phyloP scores from a whole-genome alignment of 228 moss, liverwort and hornwort species.

The Sphagnum magellanicum region DNA sequence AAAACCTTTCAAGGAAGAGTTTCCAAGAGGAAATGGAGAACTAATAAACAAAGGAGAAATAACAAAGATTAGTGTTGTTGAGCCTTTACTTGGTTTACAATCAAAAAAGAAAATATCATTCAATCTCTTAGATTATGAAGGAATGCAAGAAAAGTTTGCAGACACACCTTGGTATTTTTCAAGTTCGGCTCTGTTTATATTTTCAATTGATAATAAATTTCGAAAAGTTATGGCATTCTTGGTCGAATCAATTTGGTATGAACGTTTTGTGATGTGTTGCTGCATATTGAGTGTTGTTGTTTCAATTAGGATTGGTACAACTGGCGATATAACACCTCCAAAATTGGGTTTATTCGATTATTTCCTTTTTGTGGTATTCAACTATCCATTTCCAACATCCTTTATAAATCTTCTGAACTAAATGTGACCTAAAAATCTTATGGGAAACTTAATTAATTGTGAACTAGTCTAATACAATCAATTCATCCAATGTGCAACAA shows the following conservation, averaged over 20 bases:
- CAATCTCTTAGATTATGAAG: conserved; percentile 27
- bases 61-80: too few species aligned
- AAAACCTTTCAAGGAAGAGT: not conserved
- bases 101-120: conserved; percentile 11
- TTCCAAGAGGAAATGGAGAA: not conserved
- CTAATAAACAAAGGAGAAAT: too few species aligned
- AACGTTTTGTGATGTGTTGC: conserved; percentile 9
- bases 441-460: too few species aligned
- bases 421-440: too few species aligned
- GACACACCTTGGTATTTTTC: conserved; percentile 34
- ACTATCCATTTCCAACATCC: too few species aligned
- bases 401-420: too few species aligned
- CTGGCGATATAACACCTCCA: too few species aligned
- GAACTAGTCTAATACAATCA: too few species aligned
- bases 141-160: conserved; percentile 6
- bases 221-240: conserved; percentile 11
- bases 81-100: too few species aligned
- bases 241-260: conserved; percentile 15
- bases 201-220: conserved; percentile 11
- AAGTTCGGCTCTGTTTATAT: conserved; percentile 25
- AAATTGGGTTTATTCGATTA: too few species aligned
- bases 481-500: too few species aligned
- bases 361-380: too few species aligned
- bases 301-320: not conserved
- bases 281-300: conserved; percentile 10